Base-by-base conservation (phyloP, 495 filamentous ascomycete species). In the Glarea lozoyensis region DNA sequence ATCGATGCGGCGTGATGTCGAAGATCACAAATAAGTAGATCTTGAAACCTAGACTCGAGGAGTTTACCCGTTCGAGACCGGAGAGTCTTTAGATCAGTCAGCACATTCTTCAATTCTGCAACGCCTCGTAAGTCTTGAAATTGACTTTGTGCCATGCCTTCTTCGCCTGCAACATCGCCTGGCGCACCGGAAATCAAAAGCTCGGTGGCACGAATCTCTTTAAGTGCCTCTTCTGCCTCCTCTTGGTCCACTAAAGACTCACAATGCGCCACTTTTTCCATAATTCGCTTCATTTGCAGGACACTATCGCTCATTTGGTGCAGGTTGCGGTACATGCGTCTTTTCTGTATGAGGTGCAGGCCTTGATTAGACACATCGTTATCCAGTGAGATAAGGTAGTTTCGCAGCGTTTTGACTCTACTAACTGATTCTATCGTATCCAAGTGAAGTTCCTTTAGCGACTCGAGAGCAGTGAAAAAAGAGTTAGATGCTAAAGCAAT, bases 401-500 rank as follows among this genome's bases (percentile, higher is more conserved):
- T 76, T 30, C 90, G 73, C 34, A 97, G 56, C 2, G 70, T 66
- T 57, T 86, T 84, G 25, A 96, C 96, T 41, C 82, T 78, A 7
- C 80, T 72, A 10, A 96, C 89, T 0, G 86, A 93, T 45, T 90
- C 84, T 10, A 85, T 83, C 4, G 90, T 88, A 60, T 97, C 90
- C 1, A 81, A 75, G 55, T 96, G 88, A 13, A 97, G 64, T 52
- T 94, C 87, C 36, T 81, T 76, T 32, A 97, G 69, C 1, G 87
- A 92, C 5, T 89, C 89, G 10, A 97, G 65, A 0, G 90, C 90
- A 1, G 86, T 88, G 54, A 97, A 97, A 65, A 97, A 96, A 0
- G 88, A 93, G 4, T 83, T 83, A 1, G 88, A 94, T 1, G 90
- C 90, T 0, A 82, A 87, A 1, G 89, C 93, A 17, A 97, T 96